Percentiles rank a stretch among this genome's conserved stretches.
phyloP scores from a whole-genome alignment of 1,284 basidiomycete genomes.

The Cryptococcus sp. region DNA sequence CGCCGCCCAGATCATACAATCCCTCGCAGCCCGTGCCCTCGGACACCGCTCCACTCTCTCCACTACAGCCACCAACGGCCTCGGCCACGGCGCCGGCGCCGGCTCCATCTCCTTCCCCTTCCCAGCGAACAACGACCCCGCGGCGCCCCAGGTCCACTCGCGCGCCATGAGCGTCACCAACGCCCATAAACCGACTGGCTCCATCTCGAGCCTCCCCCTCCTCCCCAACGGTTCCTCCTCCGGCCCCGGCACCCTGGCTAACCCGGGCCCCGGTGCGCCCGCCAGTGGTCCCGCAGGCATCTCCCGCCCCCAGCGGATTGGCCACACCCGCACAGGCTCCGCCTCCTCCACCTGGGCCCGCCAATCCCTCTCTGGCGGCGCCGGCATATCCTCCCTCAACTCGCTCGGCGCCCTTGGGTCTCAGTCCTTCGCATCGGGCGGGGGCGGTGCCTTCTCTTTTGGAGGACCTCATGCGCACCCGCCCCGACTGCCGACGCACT shows the following conservation, averaged over 20 bases:
- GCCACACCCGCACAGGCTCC: conserved; percentile 32
- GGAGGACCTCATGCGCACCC: conserved; percentile 14
- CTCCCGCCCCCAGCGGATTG: conserved; percentile 9
- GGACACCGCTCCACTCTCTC: conserved; percentile 43
- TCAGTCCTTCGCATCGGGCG: neutral
- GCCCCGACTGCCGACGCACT: conserved; percentile 39
- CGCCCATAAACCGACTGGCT: conserved; percentile 5
- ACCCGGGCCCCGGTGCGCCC: neutral
- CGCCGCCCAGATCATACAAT: conserved; percentile 82
- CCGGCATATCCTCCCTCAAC: neutral
- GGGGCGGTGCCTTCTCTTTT: conserved; percentile 8
- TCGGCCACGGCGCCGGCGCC: conserved; percentile 3
- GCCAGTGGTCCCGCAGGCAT: conserved; percentile 2
- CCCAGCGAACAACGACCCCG: conserved; percentile 14
- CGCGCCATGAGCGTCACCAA: conserved; percentile 19
- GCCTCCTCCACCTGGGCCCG: conserved; percentile 33
- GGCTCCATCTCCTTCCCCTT: conserved; percentile 18
- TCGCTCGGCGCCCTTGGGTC: neutral
- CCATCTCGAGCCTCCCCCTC: conserved; percentile 3
- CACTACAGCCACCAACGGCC: conserved; percentile 15
- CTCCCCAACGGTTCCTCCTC: neutral
- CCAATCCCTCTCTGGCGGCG: conserved; percentile 8
- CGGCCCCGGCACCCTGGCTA: too few relatives aligned
- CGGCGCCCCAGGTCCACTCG: conserved; percentile 17
- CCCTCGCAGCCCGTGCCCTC: conserved; percentile 62